Conservation (phyloP, 805 yeast species). For the Candida fluviatilis region DNA sequence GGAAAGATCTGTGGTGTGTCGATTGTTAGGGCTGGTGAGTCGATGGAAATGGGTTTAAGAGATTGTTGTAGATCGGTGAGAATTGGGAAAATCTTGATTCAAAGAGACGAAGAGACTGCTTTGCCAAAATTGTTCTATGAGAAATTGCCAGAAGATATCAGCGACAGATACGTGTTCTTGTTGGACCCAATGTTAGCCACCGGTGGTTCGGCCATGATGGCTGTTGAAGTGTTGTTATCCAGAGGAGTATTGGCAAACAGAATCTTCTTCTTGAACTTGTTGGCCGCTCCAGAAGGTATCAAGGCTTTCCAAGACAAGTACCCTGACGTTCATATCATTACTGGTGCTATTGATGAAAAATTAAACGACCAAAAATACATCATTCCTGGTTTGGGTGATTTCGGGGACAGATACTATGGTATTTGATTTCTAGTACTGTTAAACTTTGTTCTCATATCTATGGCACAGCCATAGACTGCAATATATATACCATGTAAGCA, state of each 20-base stretch:
- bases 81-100: constrained; percentile 94
- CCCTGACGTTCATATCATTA: constrained; percentile 83
- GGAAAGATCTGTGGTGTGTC: constrained; percentile 98
- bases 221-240: constrained; percentile 81
- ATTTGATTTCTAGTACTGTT: too few species aligned
- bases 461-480: too few species aligned
- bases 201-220: constrained; percentile 98
- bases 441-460: too few species aligned
- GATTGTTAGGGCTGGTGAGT: constrained; percentile 97
- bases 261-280: constrained; percentile 83
- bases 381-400: constrained; percentile 95
- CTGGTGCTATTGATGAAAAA: constrained; percentile 89
- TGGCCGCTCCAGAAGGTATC: constrained; percentile 95
- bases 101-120: constrained; percentile 97
- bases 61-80: constrained; percentile 96
- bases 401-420: constrained; percentile 97
- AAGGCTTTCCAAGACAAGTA: constrained; percentile 68
- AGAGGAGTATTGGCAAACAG: constrained; percentile 87
- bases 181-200: constrained; percentile 98
- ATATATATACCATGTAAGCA: too few species aligned
- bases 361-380: constrained; percentile 82
- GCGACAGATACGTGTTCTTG: constrained; percentile 82
- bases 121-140: constrained; percentile 87
- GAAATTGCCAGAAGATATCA: constrained; percentile 89
- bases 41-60: constrained; percentile 97